phyloP scores from a whole-genome alignment of 2,329 filamentous ascomycete genomes.

The Colletotrichum simmondsii region DNA sequence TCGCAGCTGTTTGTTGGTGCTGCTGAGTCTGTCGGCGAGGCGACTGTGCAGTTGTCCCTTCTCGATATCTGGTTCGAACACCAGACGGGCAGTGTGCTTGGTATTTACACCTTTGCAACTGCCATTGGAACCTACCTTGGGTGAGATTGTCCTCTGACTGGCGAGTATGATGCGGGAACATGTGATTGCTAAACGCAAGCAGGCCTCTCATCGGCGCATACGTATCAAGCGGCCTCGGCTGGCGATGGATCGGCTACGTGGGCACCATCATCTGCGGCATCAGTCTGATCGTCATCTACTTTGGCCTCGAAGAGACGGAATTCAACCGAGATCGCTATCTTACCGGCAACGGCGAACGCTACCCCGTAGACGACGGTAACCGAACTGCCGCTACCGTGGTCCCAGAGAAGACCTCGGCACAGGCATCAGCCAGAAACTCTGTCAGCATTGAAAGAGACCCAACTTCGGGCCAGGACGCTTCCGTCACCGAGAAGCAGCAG shows the following conservation, averaged over 20 bases:
- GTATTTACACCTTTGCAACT: slow-evolving; percentile 65
- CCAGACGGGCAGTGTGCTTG: slow-evolving; percentile 63
- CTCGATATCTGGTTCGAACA: slow-evolving; percentile 69
- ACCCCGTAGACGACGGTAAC: slow-evolving; percentile 27
- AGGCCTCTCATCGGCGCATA: slow-evolving; percentile 61
- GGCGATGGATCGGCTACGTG: slow-evolving; percentile 66
- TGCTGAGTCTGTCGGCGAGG: slow-evolving; percentile 66
- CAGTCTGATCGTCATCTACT: slow-evolving; percentile 59
- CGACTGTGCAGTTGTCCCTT: slow-evolving; percentile 66
- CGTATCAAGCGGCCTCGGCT: slow-evolving; percentile 59
- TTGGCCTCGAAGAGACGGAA: slow-evolving; percentile 63
- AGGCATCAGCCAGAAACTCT: slow-evolving; percentile 3
- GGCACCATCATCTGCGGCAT: slow-evolving; percentile 59
- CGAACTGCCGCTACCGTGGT: slow-evolving; percentile 16
- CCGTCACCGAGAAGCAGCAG: background rate
- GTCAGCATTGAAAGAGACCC: background rate
- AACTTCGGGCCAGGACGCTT: background rate
- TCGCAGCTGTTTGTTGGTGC: slow-evolving; percentile 68
- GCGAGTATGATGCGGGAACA: background rate
- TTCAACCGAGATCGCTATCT: slow-evolving; percentile 56
- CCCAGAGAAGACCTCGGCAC: slow-evolving; percentile 30
- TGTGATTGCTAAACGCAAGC: background rate
- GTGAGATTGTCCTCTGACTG: background rate
- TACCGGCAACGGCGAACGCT: slow-evolving; percentile 38
- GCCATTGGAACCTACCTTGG: slow-evolving; percentile 67